phyloP scores from a whole-genome alignment of 2,329 filamentous ascomycete species.

The Leptographium radiaticola region DNA sequence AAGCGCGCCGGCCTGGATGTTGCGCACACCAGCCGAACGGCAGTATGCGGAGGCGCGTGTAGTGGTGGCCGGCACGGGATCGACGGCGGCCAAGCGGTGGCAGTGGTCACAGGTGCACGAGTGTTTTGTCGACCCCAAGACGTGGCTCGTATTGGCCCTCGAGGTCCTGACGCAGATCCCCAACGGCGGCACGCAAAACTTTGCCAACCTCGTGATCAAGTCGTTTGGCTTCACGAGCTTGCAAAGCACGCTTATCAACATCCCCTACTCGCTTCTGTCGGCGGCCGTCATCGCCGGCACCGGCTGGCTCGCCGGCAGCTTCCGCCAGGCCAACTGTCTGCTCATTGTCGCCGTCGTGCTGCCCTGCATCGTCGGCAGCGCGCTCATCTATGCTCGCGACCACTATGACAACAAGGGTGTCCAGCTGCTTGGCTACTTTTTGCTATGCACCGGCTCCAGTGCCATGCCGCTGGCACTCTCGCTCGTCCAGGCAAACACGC shows the following conservation, averaged over 20 bases:
- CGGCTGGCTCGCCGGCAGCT: conserved; percentile 37
- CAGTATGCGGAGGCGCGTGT: conserved; percentile 32
- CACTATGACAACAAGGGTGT: conserved; percentile 24
- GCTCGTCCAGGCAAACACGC: conserved; percentile 36
- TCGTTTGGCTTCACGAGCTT: conserved; percentile 43
- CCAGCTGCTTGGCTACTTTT: conserved; percentile 44
- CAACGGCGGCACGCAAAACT: conserved; percentile 48
- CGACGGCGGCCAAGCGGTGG: conserved; percentile 34
- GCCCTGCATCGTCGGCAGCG: conserved; percentile 37
- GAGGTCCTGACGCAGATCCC: conserved; percentile 43
- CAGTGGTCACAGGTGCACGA: conserved; percentile 37
- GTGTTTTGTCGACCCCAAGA: conserved; percentile 43
- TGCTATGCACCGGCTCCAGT: conserved; percentile 38
- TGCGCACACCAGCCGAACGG: conserved; percentile 35
- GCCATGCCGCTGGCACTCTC: conserved; percentile 42
- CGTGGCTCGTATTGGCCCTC: conserved; percentile 44
- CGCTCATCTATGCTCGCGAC: conserved; percentile 35
- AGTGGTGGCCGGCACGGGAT: conserved; percentile 36
- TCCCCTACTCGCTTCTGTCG: conserved; percentile 42
- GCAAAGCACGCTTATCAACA: conserved; percentile 42
- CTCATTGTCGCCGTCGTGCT: conserved; percentile 36
- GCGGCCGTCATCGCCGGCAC: conserved; percentile 32
- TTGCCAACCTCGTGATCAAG: conserved; percentile 42
- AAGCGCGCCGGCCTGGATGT: conserved; percentile 42
- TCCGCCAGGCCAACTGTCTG: conserved; percentile 36